Conservation (phyloP, 208 protist species). For the Crithidia mellificae region DNA sequence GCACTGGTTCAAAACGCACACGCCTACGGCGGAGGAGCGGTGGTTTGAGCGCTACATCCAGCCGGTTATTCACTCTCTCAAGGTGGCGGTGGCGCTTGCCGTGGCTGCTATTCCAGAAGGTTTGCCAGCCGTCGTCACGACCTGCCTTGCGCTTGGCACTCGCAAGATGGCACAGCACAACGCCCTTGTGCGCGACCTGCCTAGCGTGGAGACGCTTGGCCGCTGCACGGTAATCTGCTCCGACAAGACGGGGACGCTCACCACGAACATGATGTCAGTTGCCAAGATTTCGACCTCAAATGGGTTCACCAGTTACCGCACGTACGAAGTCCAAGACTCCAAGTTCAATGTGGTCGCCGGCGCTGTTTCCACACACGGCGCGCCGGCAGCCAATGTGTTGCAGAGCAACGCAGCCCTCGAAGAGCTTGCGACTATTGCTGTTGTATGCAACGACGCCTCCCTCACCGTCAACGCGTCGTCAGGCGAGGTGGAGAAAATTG, state of each 20-base stretch:
- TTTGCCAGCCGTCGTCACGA: conserved; percentile 96
- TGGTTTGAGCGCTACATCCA: conserved; percentile 71
- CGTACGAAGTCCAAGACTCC: conserved; percentile 62
- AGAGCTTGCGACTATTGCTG: conserved; percentile 59
- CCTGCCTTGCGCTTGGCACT: conserved; percentile 95
- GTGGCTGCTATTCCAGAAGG: conserved; percentile 99
- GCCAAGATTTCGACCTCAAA: conserved; percentile 56
- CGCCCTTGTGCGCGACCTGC: conserved; percentile 94
- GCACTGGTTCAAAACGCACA: conserved; percentile 80
- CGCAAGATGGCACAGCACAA: conserved; percentile 96
- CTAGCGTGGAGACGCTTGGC: conserved; percentile 98
- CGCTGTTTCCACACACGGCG: conserved; percentile 29
- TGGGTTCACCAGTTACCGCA: not conserved
- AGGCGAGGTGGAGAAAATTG: conserved; percentile 64
- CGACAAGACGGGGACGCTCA: conserved; percentile 99
- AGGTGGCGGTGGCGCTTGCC: conserved; percentile 96
- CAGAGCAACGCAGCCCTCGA: conserved; percentile 51
- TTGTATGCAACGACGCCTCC: conserved; percentile 83
- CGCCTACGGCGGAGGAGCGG: conserved; percentile 42
- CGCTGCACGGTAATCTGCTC: conserved; percentile 98
- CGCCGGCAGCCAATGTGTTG: conserved; percentile 10
- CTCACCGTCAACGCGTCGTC: conserved; percentile 34
- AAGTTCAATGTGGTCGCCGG: conserved; percentile 48
- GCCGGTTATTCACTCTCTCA: conserved; percentile 90
- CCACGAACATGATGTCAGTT: conserved; percentile 98